Base-by-base conservation (phyloP, 495 filamentous ascomycete genomes). In the Hyphodiscus hymeniophilus region DNA sequence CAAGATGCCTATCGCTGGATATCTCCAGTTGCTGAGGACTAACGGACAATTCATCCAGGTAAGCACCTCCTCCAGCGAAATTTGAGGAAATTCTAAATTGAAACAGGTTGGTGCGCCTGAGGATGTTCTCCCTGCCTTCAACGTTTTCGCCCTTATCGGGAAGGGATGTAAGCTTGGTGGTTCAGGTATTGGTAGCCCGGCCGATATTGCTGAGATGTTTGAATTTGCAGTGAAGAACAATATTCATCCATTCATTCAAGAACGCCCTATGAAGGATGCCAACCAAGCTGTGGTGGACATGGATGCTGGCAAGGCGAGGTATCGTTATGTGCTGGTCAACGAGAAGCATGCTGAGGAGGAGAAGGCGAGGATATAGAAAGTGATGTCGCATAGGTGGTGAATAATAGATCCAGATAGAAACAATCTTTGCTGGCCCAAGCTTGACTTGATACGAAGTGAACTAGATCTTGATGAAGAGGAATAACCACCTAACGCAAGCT, bases 131-230 rank as follows among this genome's bases (percentile, higher is more conserved):
- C 81, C 87, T 10, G 65, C 67, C 0, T 67, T 94, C 52, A 71
- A 60, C 51, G 80, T 78, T 3, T 86, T 82, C 51, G 63, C 76
- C 1, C 57, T 95, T n/a, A 83, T 94, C 42, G 63, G 60, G 47
- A 89, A 84, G 63, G 76, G 80, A 1, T 64, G 78, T 21, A 88
- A 79, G 63, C 64, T 95, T 18, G 82, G 77, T 0, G 90, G 89
- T 1, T 82, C 76, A 22, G 63, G 74, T 56, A 92, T 92, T 56
- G 89, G 89, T 1, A 71, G 76, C 2, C 84, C 87, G 0, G 61
- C 58, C 22, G 84, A 92, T 65, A 89, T 94, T 57, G 61, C 77
- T 47, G 76, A 82, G 60, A 94, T 96, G 90, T 58, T 95, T 60
- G 52, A 76, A 43, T 66, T 95, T 51, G 88, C 85, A 10, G 88